Evolutionary conservation across 768 basidiomycete genomes (phyloP), one percentile per base, ranked within the genome.

Genomic region (Lactarius sp.): DNA sequence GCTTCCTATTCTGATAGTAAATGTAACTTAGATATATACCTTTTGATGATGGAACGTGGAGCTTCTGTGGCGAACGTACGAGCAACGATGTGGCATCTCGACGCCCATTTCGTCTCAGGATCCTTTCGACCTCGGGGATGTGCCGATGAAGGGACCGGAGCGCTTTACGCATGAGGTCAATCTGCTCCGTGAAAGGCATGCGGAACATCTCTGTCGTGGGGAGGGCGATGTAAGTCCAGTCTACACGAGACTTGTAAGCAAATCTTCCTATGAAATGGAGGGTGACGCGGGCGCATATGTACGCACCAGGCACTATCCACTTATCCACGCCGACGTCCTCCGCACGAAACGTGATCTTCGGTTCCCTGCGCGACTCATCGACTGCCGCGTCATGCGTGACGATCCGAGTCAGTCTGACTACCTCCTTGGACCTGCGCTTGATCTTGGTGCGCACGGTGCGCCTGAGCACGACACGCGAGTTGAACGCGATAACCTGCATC

Each of bases 271-370:
- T 27, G 27, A 27, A 27, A 27, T 27, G 27, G 27, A 27, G 27
- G 27, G 27, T 27, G 27, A 27, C 27, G 18, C 42, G 16, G 1
- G 16, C 14, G 42, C 27, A 44, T 4, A 44, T 0, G 42, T 44
- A 52, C 62, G 36, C 49, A 66, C 65, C 56, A 16, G 62, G 52
- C 6, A 12, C 47, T 14, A 66, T 58, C 57, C 65, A 64, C 57
- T 59, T 66, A 4, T 64, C 56, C 27, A 62, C 53, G 13, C 65
- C 65, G 13, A 59, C 46, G 31, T 66, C 65, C 36, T n/a, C n/a
- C n/a, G n/a, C n/a, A n/a, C n/a, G n/a, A n/a, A n/a, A n/a, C n/a
- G n/a, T n/a, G n/a, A n/a, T n/a, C n/a, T 27, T 52, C 13, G 9
- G 31, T 2, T 20, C 64, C 22, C 6, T 41, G 51, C 20, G 27